Base-by-base conservation (phyloP, 2,329 filamentous ascomycete species). In the Fusarium oligoseptatum region DNA sequence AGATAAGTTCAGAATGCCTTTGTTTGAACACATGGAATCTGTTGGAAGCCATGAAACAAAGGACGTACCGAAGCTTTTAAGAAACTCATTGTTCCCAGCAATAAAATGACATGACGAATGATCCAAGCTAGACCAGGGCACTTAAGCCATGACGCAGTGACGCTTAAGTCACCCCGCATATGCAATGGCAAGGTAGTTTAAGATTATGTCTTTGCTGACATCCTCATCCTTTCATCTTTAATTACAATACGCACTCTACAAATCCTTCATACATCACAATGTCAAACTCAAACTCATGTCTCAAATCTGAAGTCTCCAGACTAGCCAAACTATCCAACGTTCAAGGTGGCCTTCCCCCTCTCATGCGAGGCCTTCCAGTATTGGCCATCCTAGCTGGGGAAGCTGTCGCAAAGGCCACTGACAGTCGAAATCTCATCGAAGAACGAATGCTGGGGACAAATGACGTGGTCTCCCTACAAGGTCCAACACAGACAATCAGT, bases 261-360 rank as follows among this genome's bases (percentile, higher is more conserved):
- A 24, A 15, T 7, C 6, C 15, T 34, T 20, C 6, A 20, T 22
- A 14, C n/a, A 20, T 27, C n/a, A 56, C 8, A 5, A 24, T 57
- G 32, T 24, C 55, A 11, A 57, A 24, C 55, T 56, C 27, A 32
- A 56, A 22, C 12, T 24, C 32, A 22, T 52, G 37, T 60, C 66
- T 71, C n/a, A 58, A 60, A 67, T 57, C 55, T 41, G 71, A 78
- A 61, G 43, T 75, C 20, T 72, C 63, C 8, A 77, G 66, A 14
- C n/a, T 68, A 1, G 71, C 76, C 50, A 76, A 66, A 27, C 32
- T 77, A 8, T 73, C 66, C 50, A 77, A 76, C 6, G 24, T 77
- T 1, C 76, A 77, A 64, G 72, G 64, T 2, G 75, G 76, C 3
- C 64, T 77, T 0, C 69, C 75, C 2, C 66, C 72, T 6, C 17